Base-by-base conservation (phyloP, 2,329 filamentous ascomycete genomes). In the Ceratocystis harringtonii region DNA sequence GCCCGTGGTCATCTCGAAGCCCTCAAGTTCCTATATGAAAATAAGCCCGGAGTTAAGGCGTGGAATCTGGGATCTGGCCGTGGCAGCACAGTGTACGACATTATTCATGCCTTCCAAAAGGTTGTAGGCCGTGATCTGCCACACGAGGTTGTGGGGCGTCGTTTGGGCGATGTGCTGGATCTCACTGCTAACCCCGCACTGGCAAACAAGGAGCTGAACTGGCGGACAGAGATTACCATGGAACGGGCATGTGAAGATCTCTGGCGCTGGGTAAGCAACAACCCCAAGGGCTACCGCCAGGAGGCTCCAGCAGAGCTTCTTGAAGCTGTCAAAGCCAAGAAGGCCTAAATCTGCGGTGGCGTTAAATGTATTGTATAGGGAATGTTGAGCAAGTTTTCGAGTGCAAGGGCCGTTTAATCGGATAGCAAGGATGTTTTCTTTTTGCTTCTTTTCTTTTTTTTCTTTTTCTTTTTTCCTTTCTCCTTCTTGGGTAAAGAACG, bases 251-350 rank as follows among this genome's bases (percentile, higher is more conserved):
- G 94, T 75, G 84, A 86, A 70, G 91, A 99, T 76, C 81, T 99
- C 70, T 99, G 94, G 94, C 86, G 85, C 73, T 99, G 94, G 94
- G 95, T 95, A 17, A 82, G 88, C 78, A 97, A 96, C 78, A 97
- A 97, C 78, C 94, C 94, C 28, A 85, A 92, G 77, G 94, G 94
- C 25, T 97, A 97, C 79, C 83, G 89, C 70, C 92, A 97, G 78
- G 81, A 91, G 70, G 90, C 92, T n/a, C 92, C 94, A 0, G 81
- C 88, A 69, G 85, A 88, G 76, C 81, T 97, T 71, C 73, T 96
- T 62, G 86, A 87, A 68, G 79, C 78, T 61, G 70, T 86, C 69
- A 83, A 86, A 77, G 71, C 64, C 69, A 83, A 86, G 77, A 71
- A 67, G 43, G 64, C 64, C 17, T 58, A 36, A 43, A 62, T 50